A percentile compares a stretch with the other conserved stretches of the same genome.
Conservation (phyloP, 1,284 basidiomycete genomes). For the Afroboletus lepidellus region DNA sequence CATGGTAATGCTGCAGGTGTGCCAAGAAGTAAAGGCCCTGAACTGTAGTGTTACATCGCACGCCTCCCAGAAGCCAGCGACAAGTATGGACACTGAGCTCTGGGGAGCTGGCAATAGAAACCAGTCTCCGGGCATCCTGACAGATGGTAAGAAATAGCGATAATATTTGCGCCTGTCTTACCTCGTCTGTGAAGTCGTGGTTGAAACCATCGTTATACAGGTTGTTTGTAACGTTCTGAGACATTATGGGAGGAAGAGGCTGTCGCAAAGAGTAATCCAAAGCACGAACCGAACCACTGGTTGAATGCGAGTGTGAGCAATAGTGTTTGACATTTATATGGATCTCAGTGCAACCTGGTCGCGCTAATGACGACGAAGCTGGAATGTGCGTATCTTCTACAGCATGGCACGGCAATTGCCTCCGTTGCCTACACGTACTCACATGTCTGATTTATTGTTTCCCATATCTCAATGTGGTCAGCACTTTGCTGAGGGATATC, state of each 20-base stretch:
- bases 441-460: conserved; percentile 22
- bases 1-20: conserved; percentile 24
- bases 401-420: conserved; percentile 28
- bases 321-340: conserved; percentile 26
- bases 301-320: not conserved
- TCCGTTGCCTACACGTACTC: conserved; percentile 8
- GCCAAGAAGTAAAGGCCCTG: conserved; percentile 20
- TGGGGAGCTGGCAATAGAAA: conserved; percentile 30
- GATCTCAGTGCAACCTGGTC: not conserved
- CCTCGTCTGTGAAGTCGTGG: conserved; percentile 33
- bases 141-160: conserved; percentile 11
- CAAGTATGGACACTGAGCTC: conserved; percentile 27
- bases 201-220: conserved; percentile 28
- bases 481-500: conserved; percentile 4
- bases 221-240: conserved; percentile 14
- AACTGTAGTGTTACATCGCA: conserved; percentile 12
- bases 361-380: not conserved
- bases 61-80: conserved; percentile 20
- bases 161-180: conserved; percentile 3
- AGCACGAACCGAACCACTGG: conserved; percentile 1
- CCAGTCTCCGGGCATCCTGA: conserved; percentile 26
- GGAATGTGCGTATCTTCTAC: conserved; percentile 9
- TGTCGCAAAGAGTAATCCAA: not conserved
- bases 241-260: conserved; percentile 13
- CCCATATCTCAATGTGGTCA: conserved; percentile 7